Percentiles rank a stretch among this genome's conserved stretches.
These are phyloP conservation scores for Paracorniculantispora psalliotae DNA, from an alignment of 2,329 filamentous ascomycete species.

Conservation along the genomic window DNA sequence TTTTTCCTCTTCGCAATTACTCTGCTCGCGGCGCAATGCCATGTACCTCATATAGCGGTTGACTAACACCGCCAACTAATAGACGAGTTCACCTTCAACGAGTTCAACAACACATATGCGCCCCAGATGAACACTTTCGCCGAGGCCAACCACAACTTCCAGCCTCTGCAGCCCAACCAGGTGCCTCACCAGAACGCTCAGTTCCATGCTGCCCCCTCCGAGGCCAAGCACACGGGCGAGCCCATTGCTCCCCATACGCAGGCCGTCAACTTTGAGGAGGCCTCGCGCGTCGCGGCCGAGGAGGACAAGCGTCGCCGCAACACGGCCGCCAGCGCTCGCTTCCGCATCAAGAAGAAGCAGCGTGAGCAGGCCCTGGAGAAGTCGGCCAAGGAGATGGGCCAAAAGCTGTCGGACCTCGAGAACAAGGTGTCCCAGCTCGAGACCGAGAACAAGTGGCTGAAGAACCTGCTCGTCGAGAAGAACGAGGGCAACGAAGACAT, in stretches of 20 bases:
- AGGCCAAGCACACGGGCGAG: slow-evolving; percentile 43
- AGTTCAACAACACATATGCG: slow-evolving; percentile 49
- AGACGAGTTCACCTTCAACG: slow-evolving; percentile 55
- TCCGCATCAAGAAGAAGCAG: slow-evolving; percentile 95
- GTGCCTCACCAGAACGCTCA: slow-evolving; percentile 25
- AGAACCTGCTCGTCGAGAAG: slow-evolving; percentile 77
- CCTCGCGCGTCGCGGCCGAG: slow-evolving; percentile 69
- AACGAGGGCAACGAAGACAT: slow-evolving; percentile 59
- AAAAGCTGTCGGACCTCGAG: slow-evolving; percentile 72
- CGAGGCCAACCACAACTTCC: slow-evolving; percentile 35
- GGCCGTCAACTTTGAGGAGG: slow-evolving; percentile 60
- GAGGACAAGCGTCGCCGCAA: slow-evolving; percentile 88
- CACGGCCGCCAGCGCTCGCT: slow-evolving; percentile 81
- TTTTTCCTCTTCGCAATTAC: neutral
- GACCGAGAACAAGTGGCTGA: slow-evolving; percentile 78
- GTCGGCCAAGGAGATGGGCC: slow-evolving; percentile 75
- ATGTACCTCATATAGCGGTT: neutral
- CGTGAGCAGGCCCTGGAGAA: slow-evolving; percentile 81
- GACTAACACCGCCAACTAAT: slow-evolving; percentile 25
- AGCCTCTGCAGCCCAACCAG: slow-evolving; percentile 48
- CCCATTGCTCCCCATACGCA: slow-evolving; percentile 33
- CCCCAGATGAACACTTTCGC: slow-evolving; percentile 40
- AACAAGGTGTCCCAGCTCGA: slow-evolving; percentile 70
- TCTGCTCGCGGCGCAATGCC: slow-evolving; percentile 4
- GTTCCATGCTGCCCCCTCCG: slow-evolving; percentile 28